These are phyloP conservation scores for Cyclanthera cordifolia DNA, from an alignment of 306 rosid genomes.

Conservation along the genomic window DNA sequence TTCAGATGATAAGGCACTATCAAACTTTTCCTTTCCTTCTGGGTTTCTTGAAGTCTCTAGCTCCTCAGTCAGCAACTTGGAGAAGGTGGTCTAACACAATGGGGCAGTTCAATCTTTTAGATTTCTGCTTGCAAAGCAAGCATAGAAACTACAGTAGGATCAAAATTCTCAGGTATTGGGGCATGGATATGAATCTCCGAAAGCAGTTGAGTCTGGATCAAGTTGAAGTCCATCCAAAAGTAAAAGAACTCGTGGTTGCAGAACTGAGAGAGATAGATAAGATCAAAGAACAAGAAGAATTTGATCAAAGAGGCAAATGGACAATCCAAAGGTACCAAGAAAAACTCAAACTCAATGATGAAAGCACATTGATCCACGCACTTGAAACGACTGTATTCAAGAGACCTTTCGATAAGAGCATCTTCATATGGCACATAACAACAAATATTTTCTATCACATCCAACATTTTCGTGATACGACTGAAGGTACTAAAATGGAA, in stretches of 20 bases:
- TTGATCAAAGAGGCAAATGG: slow-evolving; percentile 40
- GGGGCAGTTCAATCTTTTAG: slow-evolving; percentile 45
- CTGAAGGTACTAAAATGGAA: slow-evolving; percentile 5
- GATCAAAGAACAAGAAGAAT: slow-evolving; percentile 28
- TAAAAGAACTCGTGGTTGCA: slow-evolving; percentile 25
- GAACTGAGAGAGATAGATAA: slow-evolving; percentile 33
- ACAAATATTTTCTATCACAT: slow-evolving; percentile 43
- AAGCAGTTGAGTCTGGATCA: slow-evolving; percentile 22
- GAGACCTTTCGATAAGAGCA: slow-evolving; percentile 49
- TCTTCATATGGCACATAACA: slow-evolving; percentile 60
- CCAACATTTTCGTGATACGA: neutral
- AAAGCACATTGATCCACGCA: neutral
- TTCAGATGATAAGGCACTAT: slow-evolving; percentile 34
- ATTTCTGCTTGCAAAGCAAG: slow-evolving; percentile 37
- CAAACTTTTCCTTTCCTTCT: slow-evolving; percentile 20
- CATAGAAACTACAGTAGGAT: slow-evolving; percentile 18
- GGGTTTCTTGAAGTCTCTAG: slow-evolving; percentile 27
- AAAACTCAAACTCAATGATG: slow-evolving; percentile 25
- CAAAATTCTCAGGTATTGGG: slow-evolving; percentile 21
- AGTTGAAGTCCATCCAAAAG: slow-evolving; percentile 11
- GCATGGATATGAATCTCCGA: slow-evolving; percentile 24
- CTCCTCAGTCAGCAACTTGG: slow-evolving; percentile 26
- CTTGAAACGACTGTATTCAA: neutral
- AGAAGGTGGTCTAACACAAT: slow-evolving; percentile 57
- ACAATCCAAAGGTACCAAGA: slow-evolving; percentile 29